Evolutionary conservation across 805 yeast species (phyloP).

Genomic region (Yarrowia sp.): DNA sequence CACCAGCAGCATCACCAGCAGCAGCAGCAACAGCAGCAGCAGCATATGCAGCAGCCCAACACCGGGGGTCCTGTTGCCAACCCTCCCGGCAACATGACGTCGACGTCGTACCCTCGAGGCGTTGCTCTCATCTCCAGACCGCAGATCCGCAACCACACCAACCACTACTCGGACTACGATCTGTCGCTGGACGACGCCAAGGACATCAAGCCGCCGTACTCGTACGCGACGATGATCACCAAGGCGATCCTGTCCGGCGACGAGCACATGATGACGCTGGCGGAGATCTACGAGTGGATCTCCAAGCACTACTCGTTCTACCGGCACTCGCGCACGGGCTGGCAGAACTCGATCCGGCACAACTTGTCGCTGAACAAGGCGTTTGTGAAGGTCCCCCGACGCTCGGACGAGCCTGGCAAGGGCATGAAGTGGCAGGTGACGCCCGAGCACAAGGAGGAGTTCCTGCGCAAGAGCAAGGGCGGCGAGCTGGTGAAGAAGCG

Average conservation of each 20-base stretch:
- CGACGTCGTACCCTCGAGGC: slow-evolving; percentile 51
- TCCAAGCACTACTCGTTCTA: slow-evolving; percentile 87
- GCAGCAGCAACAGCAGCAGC: background rate
- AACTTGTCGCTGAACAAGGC: slow-evolving; percentile 94
- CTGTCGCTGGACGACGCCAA: slow-evolving; percentile 88
- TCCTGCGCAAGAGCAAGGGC: slow-evolving; percentile 75
- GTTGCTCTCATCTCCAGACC: slow-evolving; percentile 54
- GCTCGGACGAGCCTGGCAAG: slow-evolving; percentile 96
- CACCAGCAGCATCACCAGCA: background rate
- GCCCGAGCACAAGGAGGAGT: slow-evolving; percentile 82
- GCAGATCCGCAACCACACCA: slow-evolving; percentile 49
- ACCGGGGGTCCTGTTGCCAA: background rate
- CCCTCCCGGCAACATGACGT: slow-evolving; percentile 3
- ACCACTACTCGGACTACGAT: slow-evolving; percentile 50
- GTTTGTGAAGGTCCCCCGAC: slow-evolving; percentile 94
- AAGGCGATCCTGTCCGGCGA: slow-evolving; percentile 90
- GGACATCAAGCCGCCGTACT: slow-evolving; percentile 94
- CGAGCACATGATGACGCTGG: slow-evolving; percentile 85
- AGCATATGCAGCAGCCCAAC: slow-evolving; percentile 1
- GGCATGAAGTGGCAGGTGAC: slow-evolving; percentile 99
- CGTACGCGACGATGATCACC: slow-evolving; percentile 98
- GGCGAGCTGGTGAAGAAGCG: slow-evolving; percentile 54
- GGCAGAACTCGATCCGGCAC: slow-evolving; percentile 98
- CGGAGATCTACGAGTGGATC: slow-evolving; percentile 94
- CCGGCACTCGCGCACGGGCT: slow-evolving; percentile 89